Evolutionary conservation across 2,329 filamentous ascomycete species (phyloP).

Genomic region (Cladophialophora bantiana): DNA sequence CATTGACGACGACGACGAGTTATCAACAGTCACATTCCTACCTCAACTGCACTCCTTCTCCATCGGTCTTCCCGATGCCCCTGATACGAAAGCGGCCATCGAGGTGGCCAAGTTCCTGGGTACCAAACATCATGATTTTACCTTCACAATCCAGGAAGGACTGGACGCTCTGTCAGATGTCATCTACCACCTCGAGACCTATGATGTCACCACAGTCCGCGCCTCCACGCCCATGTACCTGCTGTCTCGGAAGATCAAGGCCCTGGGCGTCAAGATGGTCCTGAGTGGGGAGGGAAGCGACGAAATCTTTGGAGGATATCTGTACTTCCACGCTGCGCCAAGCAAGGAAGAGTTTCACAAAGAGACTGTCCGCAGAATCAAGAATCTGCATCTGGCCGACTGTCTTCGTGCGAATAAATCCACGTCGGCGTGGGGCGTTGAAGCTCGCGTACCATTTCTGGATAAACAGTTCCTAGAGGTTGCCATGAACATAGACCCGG

Average conservation of each 20-base stretch:
- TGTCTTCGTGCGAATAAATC: constrained; percentile 99
- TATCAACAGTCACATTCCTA: constrained; percentile 88
- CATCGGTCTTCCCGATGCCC: constrained; percentile 90
- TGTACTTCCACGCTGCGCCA: constrained; percentile 97
- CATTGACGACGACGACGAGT: constrained; percentile 89
- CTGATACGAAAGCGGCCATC: constrained; percentile 88
- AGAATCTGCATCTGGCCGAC: constrained; percentile 96
- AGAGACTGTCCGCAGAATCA: constrained; percentile 91
- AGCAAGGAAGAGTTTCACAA: constrained; percentile 92
- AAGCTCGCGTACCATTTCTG: constrained; percentile 96
- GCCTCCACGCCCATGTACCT: constrained; percentile 99
- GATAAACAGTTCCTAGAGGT: constrained; percentile 96
- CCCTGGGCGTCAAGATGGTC: constrained; percentile 99
- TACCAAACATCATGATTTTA: constrained; percentile 97
- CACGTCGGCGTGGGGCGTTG: constrained; percentile 95
- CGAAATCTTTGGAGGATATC: constrained; percentile 97
- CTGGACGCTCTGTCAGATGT: constrained; percentile 96
- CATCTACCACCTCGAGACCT: constrained; percentile 97
- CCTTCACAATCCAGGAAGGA: constrained; percentile 96
- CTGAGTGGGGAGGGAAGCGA: constrained; percentile 95
- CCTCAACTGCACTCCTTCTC: constrained; percentile 99
- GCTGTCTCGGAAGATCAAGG: constrained; percentile 97
- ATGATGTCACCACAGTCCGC: constrained; percentile 97
- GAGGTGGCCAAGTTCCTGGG: constrained; percentile 96
- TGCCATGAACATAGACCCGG: constrained; percentile 90